These are phyloP conservation scores for Nothophoma quercina DNA, from an alignment of 2,329 filamentous ascomycete genomes.

Conservation along the genomic window DNA sequence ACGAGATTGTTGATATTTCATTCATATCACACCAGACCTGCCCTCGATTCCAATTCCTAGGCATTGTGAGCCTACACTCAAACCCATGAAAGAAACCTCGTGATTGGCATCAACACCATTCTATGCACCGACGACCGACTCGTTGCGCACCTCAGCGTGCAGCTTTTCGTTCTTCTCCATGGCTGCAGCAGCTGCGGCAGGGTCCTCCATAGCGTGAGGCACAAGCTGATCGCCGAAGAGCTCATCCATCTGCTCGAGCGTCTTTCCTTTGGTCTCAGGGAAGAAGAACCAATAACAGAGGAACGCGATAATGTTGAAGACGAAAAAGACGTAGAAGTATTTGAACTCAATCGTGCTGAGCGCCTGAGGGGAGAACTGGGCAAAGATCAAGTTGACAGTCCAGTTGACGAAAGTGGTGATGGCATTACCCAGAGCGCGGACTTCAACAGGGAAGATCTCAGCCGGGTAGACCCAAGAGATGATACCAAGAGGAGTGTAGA, in stretches of 20 bases:
- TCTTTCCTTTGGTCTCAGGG: constrained; percentile 41
- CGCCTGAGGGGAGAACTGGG: constrained; percentile 58
- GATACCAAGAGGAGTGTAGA: constrained; percentile 55
- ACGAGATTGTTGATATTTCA: not conserved
- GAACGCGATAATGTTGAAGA: constrained; percentile 54
- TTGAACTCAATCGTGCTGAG: constrained; percentile 44
- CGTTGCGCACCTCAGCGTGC: constrained; percentile 10
- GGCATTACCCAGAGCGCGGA: constrained; percentile 53
- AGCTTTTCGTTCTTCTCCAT: constrained; percentile 34
- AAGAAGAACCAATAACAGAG: constrained; percentile 40
- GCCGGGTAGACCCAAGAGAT: constrained; percentile 59
- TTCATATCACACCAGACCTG: no score
- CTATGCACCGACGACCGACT: not conserved
- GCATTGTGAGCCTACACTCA: no score
- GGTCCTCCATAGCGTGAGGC: constrained; percentile 47
- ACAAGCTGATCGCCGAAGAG: constrained; percentile 46
- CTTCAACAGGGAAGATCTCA: constrained; percentile 57
- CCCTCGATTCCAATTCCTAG: no score
- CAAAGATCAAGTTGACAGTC: constrained; percentile 57
- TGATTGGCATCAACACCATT: no score
- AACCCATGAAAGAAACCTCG: no score
- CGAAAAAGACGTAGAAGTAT: constrained; percentile 57
- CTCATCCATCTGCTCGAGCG: constrained; percentile 42
- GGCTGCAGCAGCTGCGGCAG: constrained; percentile 37
- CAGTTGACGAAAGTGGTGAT: constrained; percentile 57